phyloP scores from a whole-genome alignment of 2,329 filamentous ascomycete species.

The Mollisiaceae sp. region DNA sequence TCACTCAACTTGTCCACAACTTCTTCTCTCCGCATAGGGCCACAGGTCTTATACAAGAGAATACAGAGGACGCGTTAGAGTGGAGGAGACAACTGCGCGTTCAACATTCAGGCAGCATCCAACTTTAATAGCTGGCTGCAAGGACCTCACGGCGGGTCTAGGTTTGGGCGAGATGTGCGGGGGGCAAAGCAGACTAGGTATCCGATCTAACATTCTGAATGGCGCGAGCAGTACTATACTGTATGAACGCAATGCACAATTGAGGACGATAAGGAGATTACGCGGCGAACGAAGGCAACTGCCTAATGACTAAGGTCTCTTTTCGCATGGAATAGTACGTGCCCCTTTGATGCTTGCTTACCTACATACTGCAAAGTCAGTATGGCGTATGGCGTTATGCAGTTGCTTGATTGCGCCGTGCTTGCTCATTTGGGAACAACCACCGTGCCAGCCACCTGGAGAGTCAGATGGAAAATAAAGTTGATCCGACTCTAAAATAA shows the following conservation, averaged over 20 bases:
- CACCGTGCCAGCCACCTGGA: too few relatives aligned
- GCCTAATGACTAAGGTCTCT: not conserved
- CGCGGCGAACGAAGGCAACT: not conserved
- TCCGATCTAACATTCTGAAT: not conserved
- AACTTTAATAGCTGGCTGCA: not conserved
- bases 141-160: not conserved
- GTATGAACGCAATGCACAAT: not conserved
- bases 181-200: not conserved
- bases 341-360: not conserved
- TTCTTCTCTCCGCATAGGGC: not conserved
- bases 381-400: too few relatives aligned
- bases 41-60: not conserved
- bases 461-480: too few relatives aligned
- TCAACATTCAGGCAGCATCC: not conserved
- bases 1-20: not conserved
- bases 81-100: not conserved
- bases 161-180: not conserved
- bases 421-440: too few relatives aligned
- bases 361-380: too few relatives aligned
- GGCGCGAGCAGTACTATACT: not conserved
- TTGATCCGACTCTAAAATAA: too few relatives aligned
- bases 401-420: too few relatives aligned
- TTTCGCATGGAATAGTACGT: not conserved
- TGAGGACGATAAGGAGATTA: not conserved
- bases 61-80: not conserved